These are phyloP conservation scores for Verticillium klebahnii DNA, from an alignment of 2,329 filamentous ascomycete species.

Conservation along the genomic window DNA sequence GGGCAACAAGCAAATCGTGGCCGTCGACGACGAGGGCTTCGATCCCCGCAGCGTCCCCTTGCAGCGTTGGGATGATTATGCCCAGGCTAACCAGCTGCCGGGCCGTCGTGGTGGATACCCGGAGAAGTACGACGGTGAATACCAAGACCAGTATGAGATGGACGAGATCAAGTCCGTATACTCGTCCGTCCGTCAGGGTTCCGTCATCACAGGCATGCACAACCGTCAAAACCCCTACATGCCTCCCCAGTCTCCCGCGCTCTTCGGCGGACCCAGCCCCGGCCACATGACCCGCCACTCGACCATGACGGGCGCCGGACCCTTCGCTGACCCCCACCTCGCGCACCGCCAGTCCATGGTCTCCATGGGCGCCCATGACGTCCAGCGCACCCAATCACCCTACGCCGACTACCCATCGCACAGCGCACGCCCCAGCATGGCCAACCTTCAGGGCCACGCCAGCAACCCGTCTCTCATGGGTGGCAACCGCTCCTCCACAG, in stretches of 20 bases:
- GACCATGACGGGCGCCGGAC: slow-evolving; percentile 32
- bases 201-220: slow-evolving; percentile 80
- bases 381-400: slow-evolving; percentile 48
- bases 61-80: slow-evolving; percentile 97
- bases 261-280: slow-evolving; percentile 50
- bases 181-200: slow-evolving; percentile 84
- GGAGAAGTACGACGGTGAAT: slow-evolving; percentile 61
- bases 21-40: slow-evolving; percentile 78
- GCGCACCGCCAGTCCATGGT: slow-evolving; percentile 67
- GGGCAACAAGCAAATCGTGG: slow-evolving; percentile 84
- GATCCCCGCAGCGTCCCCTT: slow-evolving; percentile 90
- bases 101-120: slow-evolving; percentile 73
- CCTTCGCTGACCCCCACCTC: slow-evolving; percentile 47
- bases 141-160: slow-evolving; percentile 85
- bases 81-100: slow-evolving; percentile 77
- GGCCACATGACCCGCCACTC: slow-evolving; percentile 32
- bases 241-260: slow-evolving; percentile 76
- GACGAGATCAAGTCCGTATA: slow-evolving; percentile 97
- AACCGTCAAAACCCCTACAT: slow-evolving; percentile 65
- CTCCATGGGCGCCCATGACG: slow-evolving; percentile 51
- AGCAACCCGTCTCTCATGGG: slow-evolving; percentile 37
- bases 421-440: slow-evolving; percentile 54
- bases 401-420: slow-evolving; percentile 48
- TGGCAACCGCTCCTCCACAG: slow-evolving; percentile 36
- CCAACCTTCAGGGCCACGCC: slow-evolving; percentile 47